These are phyloP conservation scores for Coprinopsis marcescibilis DNA, from an alignment of 768 basidiomycete species.

Conservation along the genomic window DNA sequence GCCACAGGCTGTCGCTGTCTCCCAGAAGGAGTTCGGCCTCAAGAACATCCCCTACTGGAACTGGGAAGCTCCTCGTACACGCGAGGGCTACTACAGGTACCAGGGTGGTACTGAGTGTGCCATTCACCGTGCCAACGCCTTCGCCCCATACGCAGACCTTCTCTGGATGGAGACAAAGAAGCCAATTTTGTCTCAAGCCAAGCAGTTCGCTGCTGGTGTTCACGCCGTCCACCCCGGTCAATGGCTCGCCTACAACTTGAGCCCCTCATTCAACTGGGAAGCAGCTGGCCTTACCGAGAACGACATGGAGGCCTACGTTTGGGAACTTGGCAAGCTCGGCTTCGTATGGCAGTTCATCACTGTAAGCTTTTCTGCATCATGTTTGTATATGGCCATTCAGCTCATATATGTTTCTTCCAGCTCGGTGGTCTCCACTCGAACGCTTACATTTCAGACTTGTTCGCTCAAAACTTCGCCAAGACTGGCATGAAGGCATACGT, in stretches of 20 bases:
- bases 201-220: constrained; percentile 88
- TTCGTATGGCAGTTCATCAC: constrained; percentile 99
- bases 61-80: constrained; percentile 91
- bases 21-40: constrained; percentile 74
- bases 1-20: constrained; percentile 63
- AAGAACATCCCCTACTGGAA: constrained; percentile 79
- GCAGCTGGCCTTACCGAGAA: constrained; percentile 82
- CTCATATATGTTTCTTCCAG: constrained; percentile 33
- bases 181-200: constrained; percentile 87
- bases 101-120: constrained; percentile 96
- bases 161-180: constrained; percentile 98
- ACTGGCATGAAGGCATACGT: constrained; percentile 99
- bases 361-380: constrained; percentile 55
- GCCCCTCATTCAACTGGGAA: constrained; percentile 92
- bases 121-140: constrained; percentile 85
- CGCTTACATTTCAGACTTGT: constrained; percentile 91
- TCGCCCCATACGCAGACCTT: constrained; percentile 89
- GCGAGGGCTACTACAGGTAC: constrained; percentile 96
- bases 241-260: constrained; percentile 96
- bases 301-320: constrained; percentile 86
- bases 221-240: constrained; percentile 78
- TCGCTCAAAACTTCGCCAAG: constrained; percentile 81
- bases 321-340: constrained; percentile 91
- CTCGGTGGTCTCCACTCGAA: constrained; percentile 97
- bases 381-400: too few relatives aligned